Base-by-base conservation (phyloP, 305 asterid genomes). In the Euphrasia arctica region DNA sequence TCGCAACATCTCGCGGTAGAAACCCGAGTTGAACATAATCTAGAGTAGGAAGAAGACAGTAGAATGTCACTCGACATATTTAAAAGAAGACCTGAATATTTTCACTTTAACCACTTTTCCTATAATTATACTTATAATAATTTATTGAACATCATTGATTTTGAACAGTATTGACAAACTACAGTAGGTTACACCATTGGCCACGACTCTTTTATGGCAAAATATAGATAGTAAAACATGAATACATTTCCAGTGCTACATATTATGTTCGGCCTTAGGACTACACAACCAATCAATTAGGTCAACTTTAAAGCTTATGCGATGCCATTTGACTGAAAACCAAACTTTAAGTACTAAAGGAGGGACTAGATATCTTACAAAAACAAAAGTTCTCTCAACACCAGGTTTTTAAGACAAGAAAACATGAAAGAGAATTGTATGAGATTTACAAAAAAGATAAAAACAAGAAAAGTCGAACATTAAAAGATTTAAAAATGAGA, bases 1-100 rank as follows among this genome's bases (percentile, higher is more conserved):
- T 82, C 51, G 89, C 97, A 63, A 86, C 56, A 78, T 73, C 76
- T 77, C 82, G 82, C 2, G 96, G 96, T 63, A 88, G 87, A 81
- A 90, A 90, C 39, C 96, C 97, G 70, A 90, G 82, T 72, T 90
- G 91, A 61, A 90, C 78, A 60, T 65, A 80, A 79, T 83, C 93
- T 86, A 71, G 62, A 67, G 60, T 75, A 71, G 43, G 43, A 39
- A 64, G 68, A 67, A 57, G 65, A 69, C 57, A 66, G 62, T 41
- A 57, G 62, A 60, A 28, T 34, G 75, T 58, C 64, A 67, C 60
- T 51, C 27, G 55, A 43, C 39, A 70, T 36, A 60, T 41, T 75
- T 62, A 62, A 12, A 58, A 50, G 11, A 52, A 50, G 70, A 31
- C 14, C 31, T 29, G 31, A 54, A 18, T 45, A 42, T 39, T 39